phyloP scores from a whole-genome alignment of 2,329 filamentous ascomycete species.

The Remersonia thermophila region DNA sequence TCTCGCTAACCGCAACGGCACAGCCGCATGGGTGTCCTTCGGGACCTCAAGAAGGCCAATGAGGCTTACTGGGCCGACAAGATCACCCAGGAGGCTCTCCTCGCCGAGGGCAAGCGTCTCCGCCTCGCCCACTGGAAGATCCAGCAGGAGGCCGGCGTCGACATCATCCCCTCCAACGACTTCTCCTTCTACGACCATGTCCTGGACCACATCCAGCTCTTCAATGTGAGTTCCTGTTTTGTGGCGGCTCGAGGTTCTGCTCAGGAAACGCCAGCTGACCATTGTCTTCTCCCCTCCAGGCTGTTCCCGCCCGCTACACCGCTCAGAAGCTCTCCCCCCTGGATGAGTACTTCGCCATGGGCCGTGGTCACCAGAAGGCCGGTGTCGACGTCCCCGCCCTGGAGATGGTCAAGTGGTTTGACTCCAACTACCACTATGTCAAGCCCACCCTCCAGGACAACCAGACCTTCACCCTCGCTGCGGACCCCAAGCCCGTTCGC shows the following conservation, averaged over 20 bases:
- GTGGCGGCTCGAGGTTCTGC: too few relatives aligned
- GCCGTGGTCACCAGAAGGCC: constrained; percentile 93
- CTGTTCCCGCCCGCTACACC: constrained; percentile 85
- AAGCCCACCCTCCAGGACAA: constrained; percentile 96
- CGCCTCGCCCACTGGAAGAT: constrained; percentile 98
- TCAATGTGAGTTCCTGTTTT: constrained; percentile 64
- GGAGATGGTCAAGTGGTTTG: constrained; percentile 99
- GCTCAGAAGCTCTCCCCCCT: constrained; percentile 76
- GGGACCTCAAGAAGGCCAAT: constrained; percentile 99
- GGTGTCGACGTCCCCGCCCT: constrained; percentile 83
- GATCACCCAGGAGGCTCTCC: constrained; percentile 79
- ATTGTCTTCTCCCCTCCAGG: constrained; percentile 35
- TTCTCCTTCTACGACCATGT: constrained; percentile 98
- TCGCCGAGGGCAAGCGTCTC: constrained; percentile 92
- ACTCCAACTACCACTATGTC: constrained; percentile 99
- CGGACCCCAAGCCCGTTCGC: constrained; percentile 81
- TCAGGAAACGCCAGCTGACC: too few relatives aligned
- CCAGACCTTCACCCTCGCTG: constrained; percentile 84
- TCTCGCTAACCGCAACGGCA: constrained; percentile 37
- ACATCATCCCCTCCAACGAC: constrained; percentile 98
- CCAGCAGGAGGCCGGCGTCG: constrained; percentile 95
- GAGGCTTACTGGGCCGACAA: constrained; percentile 97
- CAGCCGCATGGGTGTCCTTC: constrained; percentile 83
- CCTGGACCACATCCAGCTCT: constrained; percentile 95
- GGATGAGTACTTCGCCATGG: constrained; percentile 99